A percentile compares a stretch with the other conserved stretches of the same genome.
phyloP scores from a whole-genome alignment of 2,329 filamentous ascomycete species.

The Elsinoe perseae region DNA sequence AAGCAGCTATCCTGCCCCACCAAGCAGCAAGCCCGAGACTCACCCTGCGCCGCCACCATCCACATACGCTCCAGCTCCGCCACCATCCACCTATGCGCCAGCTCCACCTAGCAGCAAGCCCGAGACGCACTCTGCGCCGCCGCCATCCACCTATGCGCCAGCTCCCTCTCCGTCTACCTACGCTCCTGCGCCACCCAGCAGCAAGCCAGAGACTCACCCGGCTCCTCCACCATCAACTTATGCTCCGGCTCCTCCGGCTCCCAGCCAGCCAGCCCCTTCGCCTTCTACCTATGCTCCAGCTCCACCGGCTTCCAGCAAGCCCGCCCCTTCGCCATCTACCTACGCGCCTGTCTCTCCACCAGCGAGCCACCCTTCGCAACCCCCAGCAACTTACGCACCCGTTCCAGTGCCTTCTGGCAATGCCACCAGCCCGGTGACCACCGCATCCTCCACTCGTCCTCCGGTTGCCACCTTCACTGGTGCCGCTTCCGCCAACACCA shows the following conservation, averaged over 20 bases:
- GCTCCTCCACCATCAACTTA: neutral
- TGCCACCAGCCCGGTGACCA: neutral
- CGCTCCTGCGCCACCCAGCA: neutral
- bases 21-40: neutral
- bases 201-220: neutral
- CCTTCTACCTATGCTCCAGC: neutral
- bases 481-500: slow-evolving; percentile 29
- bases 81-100: neutral
- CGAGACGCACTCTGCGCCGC: neutral
- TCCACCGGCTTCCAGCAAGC: neutral
- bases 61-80: neutral
- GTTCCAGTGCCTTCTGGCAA: neutral
- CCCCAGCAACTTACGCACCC: neutral
- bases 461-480: slow-evolving; percentile 27
- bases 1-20: neutral
- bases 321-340: neutral
- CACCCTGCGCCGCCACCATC: neutral
- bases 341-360: neutral
- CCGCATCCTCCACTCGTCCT: slow-evolving; percentile 16
- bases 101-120: neutral
- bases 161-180: neutral
- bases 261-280: neutral
- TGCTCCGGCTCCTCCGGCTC: neutral
- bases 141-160: neutral
- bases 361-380: neutral